Evolutionary conservation across 495 filamentous ascomycete species (phyloP).

Genomic region (Amphirosellinia nigrospora): DNA sequence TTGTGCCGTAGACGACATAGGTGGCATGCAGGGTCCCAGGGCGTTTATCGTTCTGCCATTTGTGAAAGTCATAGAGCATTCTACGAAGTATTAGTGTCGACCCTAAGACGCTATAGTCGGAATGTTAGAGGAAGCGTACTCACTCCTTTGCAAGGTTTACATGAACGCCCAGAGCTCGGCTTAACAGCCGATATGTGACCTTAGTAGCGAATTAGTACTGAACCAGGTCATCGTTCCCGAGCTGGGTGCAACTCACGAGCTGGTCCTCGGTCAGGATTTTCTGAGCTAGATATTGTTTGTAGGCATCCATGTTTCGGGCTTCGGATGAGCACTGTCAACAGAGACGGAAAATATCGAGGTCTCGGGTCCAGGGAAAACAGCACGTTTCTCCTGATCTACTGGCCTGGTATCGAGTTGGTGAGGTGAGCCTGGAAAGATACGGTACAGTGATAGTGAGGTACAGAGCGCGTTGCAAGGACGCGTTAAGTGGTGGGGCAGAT

Average conservation of each 20-base stretch:
- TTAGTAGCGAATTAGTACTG: constrained; percentile 40
- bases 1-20: constrained; percentile 78
- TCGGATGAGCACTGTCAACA: neutral
- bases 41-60: constrained; percentile 76
- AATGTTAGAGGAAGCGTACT: constrained; percentile 53
- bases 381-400: neutral
- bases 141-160: constrained; percentile 83
- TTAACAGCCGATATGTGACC: constrained; percentile 86
- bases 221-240: constrained; percentile 6
- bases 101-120: constrained; percentile 4
- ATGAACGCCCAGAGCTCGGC: constrained; percentile 79
- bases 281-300: constrained; percentile 73
- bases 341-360: neutral
- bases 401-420: neutral
- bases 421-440: neutral
- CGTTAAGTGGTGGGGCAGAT: constrained; percentile 43
- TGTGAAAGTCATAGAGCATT: constrained; percentile 91
- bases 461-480: constrained; percentile 26
- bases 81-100: constrained; percentile 47
- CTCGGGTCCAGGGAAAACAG: neutral
- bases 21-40: constrained; percentile 81
- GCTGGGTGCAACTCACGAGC: constrained; percentile 60
- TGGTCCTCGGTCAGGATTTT: constrained; percentile 78
- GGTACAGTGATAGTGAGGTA: neutral
- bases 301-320: constrained; percentile 56